A percentile compares a stretch with the other conserved stretches of the same genome.
Evolutionary conservation across 495 filamentous ascomycete species (phyloP).

Genomic region (Daldinia decipiens): DNA sequence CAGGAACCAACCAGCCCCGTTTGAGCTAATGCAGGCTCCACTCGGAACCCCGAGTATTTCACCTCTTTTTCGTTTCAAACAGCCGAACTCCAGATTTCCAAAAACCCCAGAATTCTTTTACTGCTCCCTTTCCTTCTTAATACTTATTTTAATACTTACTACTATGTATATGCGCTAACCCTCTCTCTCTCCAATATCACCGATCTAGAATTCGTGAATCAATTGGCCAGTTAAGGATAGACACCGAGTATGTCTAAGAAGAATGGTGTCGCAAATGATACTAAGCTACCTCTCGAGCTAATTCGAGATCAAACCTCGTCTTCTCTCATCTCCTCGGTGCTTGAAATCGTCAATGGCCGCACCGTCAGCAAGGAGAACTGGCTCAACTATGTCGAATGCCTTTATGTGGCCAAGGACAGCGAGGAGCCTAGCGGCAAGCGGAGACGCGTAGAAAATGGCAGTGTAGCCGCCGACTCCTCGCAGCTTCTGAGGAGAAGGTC

Average conservation of each 20-base stretch:
- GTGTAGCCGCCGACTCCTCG: conserved; percentile 21
- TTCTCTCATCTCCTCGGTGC: conserved; percentile 42
- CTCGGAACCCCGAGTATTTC: conserved; percentile 6
- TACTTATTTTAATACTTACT: too few relatives aligned
- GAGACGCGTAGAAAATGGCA: conserved; percentile 39
- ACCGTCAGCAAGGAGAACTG: conserved; percentile 41
- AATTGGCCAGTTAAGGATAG: conserved; percentile 12
- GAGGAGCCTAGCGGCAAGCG: conserved; percentile 45
- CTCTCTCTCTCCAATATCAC: neutral
- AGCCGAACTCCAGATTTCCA: conserved; percentile 4
- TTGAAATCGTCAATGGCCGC: conserved; percentile 39
- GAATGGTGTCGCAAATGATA: conserved; percentile 46
- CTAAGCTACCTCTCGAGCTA: conserved; percentile 42
- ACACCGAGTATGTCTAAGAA: conserved; percentile 44
- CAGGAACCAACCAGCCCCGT: neutral
- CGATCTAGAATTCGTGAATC: conserved; percentile 12
- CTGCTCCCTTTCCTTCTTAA: too few relatives aligned
- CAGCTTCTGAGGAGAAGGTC: conserved; percentile 40
- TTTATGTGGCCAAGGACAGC: conserved; percentile 36
- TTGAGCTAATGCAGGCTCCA: conserved; percentile 7
- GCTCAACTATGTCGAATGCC: conserved; percentile 47
- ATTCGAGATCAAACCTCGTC: conserved; percentile 38
- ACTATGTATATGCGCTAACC: conserved; percentile 6
- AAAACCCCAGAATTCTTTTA: neutral
- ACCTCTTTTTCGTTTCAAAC: conserved; percentile 14